Base-by-base conservation (phyloP, 768 basidiomycete species). In the Macrolepiota albuminosa region DNA sequence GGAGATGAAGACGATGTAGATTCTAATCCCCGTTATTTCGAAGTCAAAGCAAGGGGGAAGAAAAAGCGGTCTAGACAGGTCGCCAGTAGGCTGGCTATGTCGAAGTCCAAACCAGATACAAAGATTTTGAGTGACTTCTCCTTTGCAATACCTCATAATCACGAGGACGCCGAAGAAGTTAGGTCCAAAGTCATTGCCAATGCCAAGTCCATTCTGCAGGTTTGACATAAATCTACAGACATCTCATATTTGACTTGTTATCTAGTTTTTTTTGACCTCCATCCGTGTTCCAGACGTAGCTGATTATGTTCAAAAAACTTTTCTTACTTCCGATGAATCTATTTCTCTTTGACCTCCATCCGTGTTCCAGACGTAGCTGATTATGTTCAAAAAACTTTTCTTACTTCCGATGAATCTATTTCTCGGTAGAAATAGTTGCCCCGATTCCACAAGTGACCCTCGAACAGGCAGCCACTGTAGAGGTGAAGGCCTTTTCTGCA, bases 401-500 rank as follows among this genome's bases (percentile, higher is more conserved):
- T 69, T 31, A 57, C 45, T 49, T 54, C 50, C 13, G 26, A 61
- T 33, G 57, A 61, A 45, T 37, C 24, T 11, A 6, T 26, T 37
- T 21, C 37, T 13, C 18, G 1, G 40, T 24, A 6, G 37, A 61
- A 39, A 42, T 31, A 33, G 49, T 43, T 39, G 57, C 47, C 37
- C 42, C 10, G 3, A 7, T n/a, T 29, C 21, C 31, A 11, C 10
- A 43, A 33, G 18, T 21, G 29, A 43, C 40, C 40, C 40, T 18
- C 1, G 42, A 54, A 31, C 40, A 43, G 26, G 29, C 7, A n/a
- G 21, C 40, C 7, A 4, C 18, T 6, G 29, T n/a, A 0, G 54
- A 42, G n/a, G 11, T 21, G 29, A 21, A 40, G 21, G 43, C 58
- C 14, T 67, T 67, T 16, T 56, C 68, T 18, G 77, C 75, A 1